These are phyloP conservation scores for Xylariaceae sp. DNA, from an alignment of 2,329 filamentous ascomycete genomes.

Conservation along the genomic window DNA sequence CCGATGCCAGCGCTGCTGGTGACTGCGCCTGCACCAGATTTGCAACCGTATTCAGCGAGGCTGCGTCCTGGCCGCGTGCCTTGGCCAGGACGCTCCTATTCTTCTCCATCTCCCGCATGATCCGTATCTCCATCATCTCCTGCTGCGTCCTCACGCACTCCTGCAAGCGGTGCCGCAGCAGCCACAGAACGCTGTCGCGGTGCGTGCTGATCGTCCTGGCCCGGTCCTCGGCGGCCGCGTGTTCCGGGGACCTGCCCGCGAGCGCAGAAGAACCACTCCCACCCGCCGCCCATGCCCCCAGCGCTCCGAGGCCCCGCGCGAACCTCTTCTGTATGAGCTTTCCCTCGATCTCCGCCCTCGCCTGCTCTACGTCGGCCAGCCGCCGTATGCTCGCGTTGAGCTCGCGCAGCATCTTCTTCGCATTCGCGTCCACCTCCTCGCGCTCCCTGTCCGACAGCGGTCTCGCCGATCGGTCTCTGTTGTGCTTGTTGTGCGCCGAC, in stretches of 20 bases:
- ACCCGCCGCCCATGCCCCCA: constrained; percentile 64
- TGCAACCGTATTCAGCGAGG: constrained; percentile 12
- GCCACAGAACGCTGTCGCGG: constrained; percentile 79
- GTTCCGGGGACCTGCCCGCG: constrained; percentile 54
- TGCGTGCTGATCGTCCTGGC: constrained; percentile 63
- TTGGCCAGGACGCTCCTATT: constrained; percentile 80
- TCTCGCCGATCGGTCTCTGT: constrained; percentile 41
- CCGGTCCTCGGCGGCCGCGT: constrained; percentile 65
- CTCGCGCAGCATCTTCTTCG: constrained; percentile 78
- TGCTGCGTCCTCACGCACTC: constrained; percentile 73
- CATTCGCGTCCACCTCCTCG: constrained; percentile 80
- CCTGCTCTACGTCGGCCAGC: constrained; percentile 74
- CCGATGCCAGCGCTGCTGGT: too few species aligned
- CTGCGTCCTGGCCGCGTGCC: constrained; percentile 37
- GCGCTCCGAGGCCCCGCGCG: constrained; percentile 56
- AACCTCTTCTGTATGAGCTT: constrained; percentile 68
- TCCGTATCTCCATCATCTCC: constrained; percentile 85
- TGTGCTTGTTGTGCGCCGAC: constrained; percentile 35
- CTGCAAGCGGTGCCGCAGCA: constrained; percentile 69
- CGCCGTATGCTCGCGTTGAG: constrained; percentile 75
- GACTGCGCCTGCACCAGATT: constrained; percentile 19
- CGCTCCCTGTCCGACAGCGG: constrained; percentile 75
- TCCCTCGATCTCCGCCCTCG: constrained; percentile 70
- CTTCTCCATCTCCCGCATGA: constrained; percentile 82
- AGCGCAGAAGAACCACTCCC: too few species aligned